phyloP scores from a whole-genome alignment of 108 stramenopile genomes.

The Fistulifera pelliculosa region DNA sequence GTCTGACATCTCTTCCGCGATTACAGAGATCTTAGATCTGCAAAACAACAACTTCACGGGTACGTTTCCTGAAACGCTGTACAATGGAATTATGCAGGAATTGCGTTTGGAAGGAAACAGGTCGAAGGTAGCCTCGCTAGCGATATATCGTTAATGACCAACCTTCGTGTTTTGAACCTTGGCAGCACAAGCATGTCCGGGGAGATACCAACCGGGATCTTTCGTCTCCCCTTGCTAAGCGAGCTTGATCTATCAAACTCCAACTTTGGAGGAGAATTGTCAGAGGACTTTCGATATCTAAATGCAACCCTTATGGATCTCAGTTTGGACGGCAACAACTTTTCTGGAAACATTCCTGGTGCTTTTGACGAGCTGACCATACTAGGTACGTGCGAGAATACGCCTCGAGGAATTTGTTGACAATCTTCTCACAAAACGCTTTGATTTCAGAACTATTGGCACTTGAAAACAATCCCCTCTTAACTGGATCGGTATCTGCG shows the following conservation, averaged over 20 bases:
- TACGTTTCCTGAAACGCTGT: constrained; percentile 11
- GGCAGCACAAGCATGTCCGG: constrained; percentile 40
- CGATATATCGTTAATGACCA: neutral
- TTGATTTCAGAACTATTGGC: neutral
- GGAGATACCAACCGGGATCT: constrained; percentile 28
- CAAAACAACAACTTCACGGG: constrained; percentile 24
- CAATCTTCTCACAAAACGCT: too few relatives aligned
- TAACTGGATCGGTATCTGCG: constrained; percentile 2
- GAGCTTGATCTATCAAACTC: constrained; percentile 22
- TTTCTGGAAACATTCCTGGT: constrained; percentile 3
- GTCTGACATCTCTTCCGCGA: constrained; percentile 4
- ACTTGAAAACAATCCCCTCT: neutral
- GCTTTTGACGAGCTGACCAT: constrained; percentile 6
- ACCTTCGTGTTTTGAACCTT: constrained; percentile 12
- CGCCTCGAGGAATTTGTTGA: too few relatives aligned
- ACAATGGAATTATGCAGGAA: constrained; percentile 2
- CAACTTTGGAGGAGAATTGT: constrained; percentile 15
- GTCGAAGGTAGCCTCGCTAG: constrained; percentile 10
- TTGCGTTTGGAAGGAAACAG: constrained; percentile 6
- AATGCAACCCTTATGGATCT: neutral
- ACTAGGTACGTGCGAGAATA: constrained; percentile 6
- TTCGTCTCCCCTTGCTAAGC: constrained; percentile 12
- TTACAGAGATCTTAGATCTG: constrained; percentile 18
- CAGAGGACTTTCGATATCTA: constrained; percentile 1
- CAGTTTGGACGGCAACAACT: constrained; percentile 2